Evolutionary conservation across 192 early-diverging fungal genomes (phyloP), one percentile per base, ranked within the genome.

Genomic region (Coemansia sp.): DNA sequence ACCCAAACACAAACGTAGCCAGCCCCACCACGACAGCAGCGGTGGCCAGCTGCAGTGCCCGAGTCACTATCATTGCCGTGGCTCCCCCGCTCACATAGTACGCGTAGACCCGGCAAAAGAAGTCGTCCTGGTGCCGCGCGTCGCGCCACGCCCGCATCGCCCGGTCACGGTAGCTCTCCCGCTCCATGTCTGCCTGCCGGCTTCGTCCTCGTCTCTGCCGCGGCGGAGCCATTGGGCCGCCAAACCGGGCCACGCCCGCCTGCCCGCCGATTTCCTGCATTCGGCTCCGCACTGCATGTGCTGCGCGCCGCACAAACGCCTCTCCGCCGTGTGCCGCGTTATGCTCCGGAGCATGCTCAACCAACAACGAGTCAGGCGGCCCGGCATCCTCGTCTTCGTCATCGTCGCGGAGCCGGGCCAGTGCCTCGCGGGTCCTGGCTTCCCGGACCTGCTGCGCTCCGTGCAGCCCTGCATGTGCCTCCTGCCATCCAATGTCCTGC

Each of bases 11-110:
- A 70, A 98, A 99, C 0, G 84, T 88, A 18, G 90, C 83, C 56
- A 99, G 91, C 37, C 56, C 60, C 17, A 97, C 82, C 17, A 94
- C 85, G 72, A 98, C 96, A 5, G 80, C 88, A 36, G 92, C 75
- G 12, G 83, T 89, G 81, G 92, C 49, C 39, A 97, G 70, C 51
- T 93, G 90, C 29, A 90, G 62, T 6, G 85, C 49, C 25, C 87
- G 69, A 17, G 80, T 72, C 12, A 99, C 62, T 14, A 97, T 54
- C 13, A 98, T 90, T 29, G 82, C 86, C 47, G 80, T 77, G 36
- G 89, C 72, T 8, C 96, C 96, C 56, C 94, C 93, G 34, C 93
- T 92, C 1, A 66, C 70, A 52, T 86, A 98, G 67, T 96, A 97
- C 9, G 77, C 48, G 54, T 99, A 98, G 14, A 95, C 83, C 42